Base-by-base conservation (phyloP, 1,284 basidiomycete species). In the Puccinia horiana region DNA sequence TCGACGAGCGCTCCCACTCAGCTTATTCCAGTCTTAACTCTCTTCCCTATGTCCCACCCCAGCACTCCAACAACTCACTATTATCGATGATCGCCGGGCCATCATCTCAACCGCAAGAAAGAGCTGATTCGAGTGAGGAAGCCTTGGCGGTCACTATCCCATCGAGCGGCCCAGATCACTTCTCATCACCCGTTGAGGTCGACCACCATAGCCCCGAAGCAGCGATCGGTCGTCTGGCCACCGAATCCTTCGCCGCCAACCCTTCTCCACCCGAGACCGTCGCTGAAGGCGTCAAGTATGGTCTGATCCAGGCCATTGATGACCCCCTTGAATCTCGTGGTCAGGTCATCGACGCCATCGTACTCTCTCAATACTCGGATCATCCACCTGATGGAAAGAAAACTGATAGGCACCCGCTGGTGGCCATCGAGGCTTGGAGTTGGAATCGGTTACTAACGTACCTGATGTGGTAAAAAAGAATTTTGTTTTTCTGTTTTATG, bases 381-480 rank as follows among this genome's bases (percentile, higher is more conserved):
- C 56, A n/a, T 16, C 42, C 72, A 32, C 5, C 16, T 32, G 29
- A 18, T n/a, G 58, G 29, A 4, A 0, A 0, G 29, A 40, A 67
- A 52, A 35, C 35, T n/a, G 6, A 12, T 16, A 40, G 9, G 18
- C 49, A 75, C 44, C 37, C 69, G 3, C 32, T 81, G 20, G 44
- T 81, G 29, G 70, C 47, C 12, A 74, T 81, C 29, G 72, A 81
- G 65, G 80, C 80, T 54, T 67, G 58, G 72, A 81, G 58, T 32
- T 75, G 80, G 80, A 75, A 75, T 56, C 72, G 63, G n/a, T 26
- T 81, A 12, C 56, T 81, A 11, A 67, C 58, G 4, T 81, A 81
- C 37, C 20, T 81, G 23, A 81, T 81, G 80, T 75, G 80, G 80
- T 81, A 49, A 63, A 70, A 49, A 42, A 20, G 61, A 6, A n/a